Evolutionary conservation across 495 filamentous ascomycete genomes (phyloP), one percentile per base, ranked within the genome.

Genomic region (Aspergillus baeticus): DNA sequence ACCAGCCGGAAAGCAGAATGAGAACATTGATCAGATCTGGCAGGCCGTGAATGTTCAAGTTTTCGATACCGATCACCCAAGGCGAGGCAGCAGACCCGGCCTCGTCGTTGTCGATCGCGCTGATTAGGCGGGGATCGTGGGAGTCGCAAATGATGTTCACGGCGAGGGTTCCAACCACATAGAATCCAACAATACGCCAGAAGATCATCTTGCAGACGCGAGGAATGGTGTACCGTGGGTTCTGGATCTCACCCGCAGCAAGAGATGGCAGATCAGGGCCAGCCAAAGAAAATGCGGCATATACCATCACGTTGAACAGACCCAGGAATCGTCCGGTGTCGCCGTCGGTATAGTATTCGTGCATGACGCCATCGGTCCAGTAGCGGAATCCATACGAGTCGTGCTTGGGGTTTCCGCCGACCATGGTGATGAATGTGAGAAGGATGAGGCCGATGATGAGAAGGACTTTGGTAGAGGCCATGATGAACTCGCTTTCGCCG

Each of bases 171-270:
- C 78, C 79, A 26, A 82, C 55, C 15, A 79, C 70, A 69, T 93
- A 95, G 76, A 96, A 94, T 68, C 92, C 81, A 41, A 86, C 68
- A 63, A 96, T 91, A 55, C 91, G 87, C 77, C 85, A 91, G 72
- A 95, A 92, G 31, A 88, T 88, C 67, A 89, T 84, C 52, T 85
- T 87, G 14, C 85, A 85, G 15, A 91, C 91, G 58, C 81, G 79
- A n/a, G 90, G 89, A 51, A 95, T 86, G 35, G 86, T 85, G 60
- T 81, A 80, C 44, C 85, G 76, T 1, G 91, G 91, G 67, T 91
- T 90, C 23, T 80, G 80, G 33, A 89, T 85, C 70, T 96, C 91
- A 56, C 88, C 89, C 29, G 88, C 90, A 0, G 91, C 89, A n/a
- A 95, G 80, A 52, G 84, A 86, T 29, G 89, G 82, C 47, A 88